Conservation (phyloP, 2,329 filamentous ascomycete genomes). For the Stenocarpella maydis region DNA sequence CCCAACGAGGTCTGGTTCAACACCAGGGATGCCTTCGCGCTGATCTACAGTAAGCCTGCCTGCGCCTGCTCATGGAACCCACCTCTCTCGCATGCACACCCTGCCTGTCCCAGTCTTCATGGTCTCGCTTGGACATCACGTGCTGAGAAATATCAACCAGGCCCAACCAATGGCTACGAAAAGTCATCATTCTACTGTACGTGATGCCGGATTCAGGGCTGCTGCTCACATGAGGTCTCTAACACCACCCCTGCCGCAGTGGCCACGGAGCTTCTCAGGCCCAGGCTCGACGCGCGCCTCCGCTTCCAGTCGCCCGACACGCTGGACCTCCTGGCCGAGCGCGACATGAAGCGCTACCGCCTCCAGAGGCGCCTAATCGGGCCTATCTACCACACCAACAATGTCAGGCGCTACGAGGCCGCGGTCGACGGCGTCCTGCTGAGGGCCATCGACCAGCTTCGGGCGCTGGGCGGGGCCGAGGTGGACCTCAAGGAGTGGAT, state of each 20-base stretch:
- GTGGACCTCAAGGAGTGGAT: slow-evolving; percentile 63
- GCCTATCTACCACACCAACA: slow-evolving; percentile 54
- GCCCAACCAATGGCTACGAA: slow-evolving; percentile 55
- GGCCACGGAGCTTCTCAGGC: slow-evolving; percentile 55
- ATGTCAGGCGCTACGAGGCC: slow-evolving; percentile 51
- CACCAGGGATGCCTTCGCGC: slow-evolving; percentile 55
- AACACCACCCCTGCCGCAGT: slow-evolving; percentile 44
- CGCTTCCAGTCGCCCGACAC: slow-evolving; percentile 50
- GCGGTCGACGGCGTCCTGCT: slow-evolving; percentile 52
- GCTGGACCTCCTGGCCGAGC: slow-evolving; percentile 60
- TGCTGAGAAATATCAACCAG: slow-evolving; percentile 43
- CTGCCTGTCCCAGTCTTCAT: not conserved
- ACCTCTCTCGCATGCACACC: not conserved
- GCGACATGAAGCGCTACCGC: slow-evolving; percentile 55
- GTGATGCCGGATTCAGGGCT: slow-evolving; percentile 35
- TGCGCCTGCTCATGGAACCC: not conserved
- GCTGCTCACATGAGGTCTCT: not conserved
- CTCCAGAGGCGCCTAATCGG: slow-evolving; percentile 59
- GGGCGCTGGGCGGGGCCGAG: slow-evolving; percentile 47
- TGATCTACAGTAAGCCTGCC: slow-evolving; percentile 54
- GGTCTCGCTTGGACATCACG: not conserved
- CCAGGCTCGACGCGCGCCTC: slow-evolving; percentile 50
- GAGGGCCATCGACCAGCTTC: slow-evolving; percentile 47
- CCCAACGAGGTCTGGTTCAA: slow-evolving; percentile 64
- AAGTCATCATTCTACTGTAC: slow-evolving; percentile 63